Percentiles rank a stretch among this genome's conserved stretches.
These are phyloP conservation scores for Colletotrichum higginsianum DNA, from an alignment of 2,329 filamentous ascomycete genomes.

Conservation along the genomic window DNA sequence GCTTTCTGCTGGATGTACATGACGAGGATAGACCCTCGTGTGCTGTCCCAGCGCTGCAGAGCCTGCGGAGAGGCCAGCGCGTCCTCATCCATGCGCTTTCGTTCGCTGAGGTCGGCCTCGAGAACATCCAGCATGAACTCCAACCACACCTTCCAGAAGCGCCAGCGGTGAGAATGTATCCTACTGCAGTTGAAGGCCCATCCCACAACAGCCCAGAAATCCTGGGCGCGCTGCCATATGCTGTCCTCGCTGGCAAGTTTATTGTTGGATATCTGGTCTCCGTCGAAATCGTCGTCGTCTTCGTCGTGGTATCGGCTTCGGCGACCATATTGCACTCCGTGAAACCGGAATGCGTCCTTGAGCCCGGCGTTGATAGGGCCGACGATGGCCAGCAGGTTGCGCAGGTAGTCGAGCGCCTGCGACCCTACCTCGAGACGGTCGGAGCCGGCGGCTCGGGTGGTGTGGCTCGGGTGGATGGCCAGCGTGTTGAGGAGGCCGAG, in stretches of 20 bases:
- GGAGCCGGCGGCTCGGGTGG: slow-evolving; percentile 76
- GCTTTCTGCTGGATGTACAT: slow-evolving; percentile 67
- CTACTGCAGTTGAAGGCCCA: slow-evolving; percentile 93
- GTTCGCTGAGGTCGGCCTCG: slow-evolving; percentile 77
- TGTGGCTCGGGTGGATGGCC: slow-evolving; percentile 85
- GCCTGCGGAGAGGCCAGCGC: slow-evolving; percentile 42
- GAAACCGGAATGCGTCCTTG: slow-evolving; percentile 80
- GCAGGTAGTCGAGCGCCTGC: slow-evolving; percentile 79
- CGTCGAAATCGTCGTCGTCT: slow-evolving; percentile 60
- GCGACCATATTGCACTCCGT: slow-evolving; percentile 57
- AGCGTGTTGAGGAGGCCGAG: slow-evolving; percentile 85
- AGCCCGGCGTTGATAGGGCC: slow-evolving; percentile 81
- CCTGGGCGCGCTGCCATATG: slow-evolving; percentile 82
- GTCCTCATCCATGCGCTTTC: slow-evolving; percentile 64
- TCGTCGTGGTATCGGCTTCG: slow-evolving; percentile 58
- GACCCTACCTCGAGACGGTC: slow-evolving; percentile 76
- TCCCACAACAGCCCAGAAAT: slow-evolving; percentile 91
- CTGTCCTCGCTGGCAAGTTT: slow-evolving; percentile 75
- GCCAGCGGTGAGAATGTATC: slow-evolving; percentile 81
- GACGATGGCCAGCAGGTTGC: slow-evolving; percentile 73
- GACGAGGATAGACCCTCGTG: slow-evolving; percentile 70
- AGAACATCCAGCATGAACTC: slow-evolving; percentile 84
- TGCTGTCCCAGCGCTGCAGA: slow-evolving; percentile 44
- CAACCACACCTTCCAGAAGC: slow-evolving; percentile 85
- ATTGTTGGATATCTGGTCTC: slow-evolving; percentile 66